These are phyloP conservation scores for Polyplosphaeria fusca DNA, from an alignment of 495 filamentous ascomycete species.

Conservation along the genomic window DNA sequence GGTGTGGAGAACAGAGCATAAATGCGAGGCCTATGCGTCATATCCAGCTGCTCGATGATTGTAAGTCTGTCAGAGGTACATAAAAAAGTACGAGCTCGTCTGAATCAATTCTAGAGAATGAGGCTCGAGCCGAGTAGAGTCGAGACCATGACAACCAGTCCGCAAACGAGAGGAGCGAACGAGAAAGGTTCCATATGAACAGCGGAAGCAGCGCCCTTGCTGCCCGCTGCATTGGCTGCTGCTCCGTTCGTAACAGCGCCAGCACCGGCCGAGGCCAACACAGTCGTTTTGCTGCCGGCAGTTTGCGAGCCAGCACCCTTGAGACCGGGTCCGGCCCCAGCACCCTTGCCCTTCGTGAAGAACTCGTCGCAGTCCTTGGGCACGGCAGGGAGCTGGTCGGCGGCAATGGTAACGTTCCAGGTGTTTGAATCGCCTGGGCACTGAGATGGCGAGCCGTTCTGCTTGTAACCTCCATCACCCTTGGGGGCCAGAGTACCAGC, in stretches of 20 bases:
- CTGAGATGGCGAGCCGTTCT: conserved; percentile 56
- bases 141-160: conserved; percentile 43
- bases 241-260: conserved; percentile 41
- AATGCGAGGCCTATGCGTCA: conserved; percentile 7
- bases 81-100: background rate
- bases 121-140: conserved; percentile 64
- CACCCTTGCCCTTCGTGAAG: conserved; percentile 69
- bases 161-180: conserved; percentile 35
- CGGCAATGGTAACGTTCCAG: conserved; percentile 66
- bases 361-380: conserved; percentile 64
- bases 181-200: conserved; percentile 22
- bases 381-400: conserved; percentile 68
- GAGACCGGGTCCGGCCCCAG: conserved; percentile 70
- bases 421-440: conserved; percentile 68
- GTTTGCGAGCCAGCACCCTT: conserved; percentile 69
- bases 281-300: conserved; percentile 57
- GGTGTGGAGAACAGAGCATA: conserved; percentile 17
- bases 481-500: conserved; percentile 58
- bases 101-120: conserved; percentile 43
- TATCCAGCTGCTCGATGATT: conserved; percentile 10
- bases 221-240: background rate
- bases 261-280: conserved; percentile 62
- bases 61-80: background rate
- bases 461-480: conserved; percentile 75
- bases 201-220: conserved; percentile 43